A percentile compares a stretch with the other conserved stretches of the same genome.
Conservation (phyloP, 108 stramenopile species). For the Chaetoceros muelleri region DNA sequence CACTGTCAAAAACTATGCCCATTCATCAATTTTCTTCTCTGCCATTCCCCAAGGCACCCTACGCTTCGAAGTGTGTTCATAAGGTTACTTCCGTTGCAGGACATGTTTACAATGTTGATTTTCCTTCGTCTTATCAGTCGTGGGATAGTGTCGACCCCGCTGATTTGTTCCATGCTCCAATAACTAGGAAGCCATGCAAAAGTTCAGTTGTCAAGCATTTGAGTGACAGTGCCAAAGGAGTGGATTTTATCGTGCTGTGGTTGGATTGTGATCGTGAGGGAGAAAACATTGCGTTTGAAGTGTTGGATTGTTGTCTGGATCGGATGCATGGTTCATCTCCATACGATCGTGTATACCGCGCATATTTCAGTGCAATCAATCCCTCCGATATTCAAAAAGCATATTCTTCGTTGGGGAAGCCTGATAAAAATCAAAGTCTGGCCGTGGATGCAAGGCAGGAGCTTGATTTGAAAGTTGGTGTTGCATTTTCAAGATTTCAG, state of each 20-base stretch:
- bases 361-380: slow-evolving; percentile 92
- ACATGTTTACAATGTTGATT: slow-evolving; percentile 93
- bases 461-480: slow-evolving; percentile 93
- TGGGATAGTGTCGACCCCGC: slow-evolving; percentile 91
- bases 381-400: slow-evolving; percentile 86
- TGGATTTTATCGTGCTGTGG: slow-evolving; percentile 82
- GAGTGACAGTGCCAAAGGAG: slow-evolving; percentile 54
- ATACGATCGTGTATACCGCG: slow-evolving; percentile 84
- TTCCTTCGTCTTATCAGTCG: slow-evolving; percentile 68
- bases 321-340: slow-evolving; percentile 37
- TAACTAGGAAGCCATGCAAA: slow-evolving; percentile 58
- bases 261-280: slow-evolving; percentile 96
- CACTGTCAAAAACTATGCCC: slow-evolving; percentile 28
- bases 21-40: slow-evolving; percentile 54
- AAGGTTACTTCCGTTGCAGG: slow-evolving; percentile 88
- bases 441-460: slow-evolving; percentile 94
- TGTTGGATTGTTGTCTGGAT: slow-evolving; percentile 73
- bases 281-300: slow-evolving; percentile 96
- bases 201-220: slow-evolving; percentile 77
- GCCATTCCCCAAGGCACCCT: slow-evolving; percentile 67
- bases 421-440: slow-evolving; percentile 77
- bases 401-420: slow-evolving; percentile 69
- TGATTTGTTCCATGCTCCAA: slow-evolving; percentile 78
- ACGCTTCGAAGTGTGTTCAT: slow-evolving; percentile 43
- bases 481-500: slow-evolving; percentile 93